Evolutionary conservation across 176 grass and related monocot species (phyloP).

Genomic region (Saccharum officinarum): DNA sequence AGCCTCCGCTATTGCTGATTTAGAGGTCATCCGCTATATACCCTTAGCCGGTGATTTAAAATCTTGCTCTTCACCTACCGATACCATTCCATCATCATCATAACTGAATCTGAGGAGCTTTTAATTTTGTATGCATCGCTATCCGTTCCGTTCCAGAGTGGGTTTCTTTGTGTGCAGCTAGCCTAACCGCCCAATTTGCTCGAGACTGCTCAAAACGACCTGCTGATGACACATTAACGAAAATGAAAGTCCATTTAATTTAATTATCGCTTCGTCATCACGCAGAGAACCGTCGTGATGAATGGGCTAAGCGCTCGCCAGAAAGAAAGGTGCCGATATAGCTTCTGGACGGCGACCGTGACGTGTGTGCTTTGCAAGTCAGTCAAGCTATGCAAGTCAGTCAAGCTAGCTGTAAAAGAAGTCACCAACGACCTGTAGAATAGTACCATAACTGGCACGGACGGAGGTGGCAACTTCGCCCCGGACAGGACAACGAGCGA

Average conservation of each 20-base stretch:
- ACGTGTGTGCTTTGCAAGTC: not conserved
- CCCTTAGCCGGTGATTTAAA: no score
- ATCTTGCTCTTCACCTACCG: no score
- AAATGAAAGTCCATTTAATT: not conserved
- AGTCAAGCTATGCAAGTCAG: no score
- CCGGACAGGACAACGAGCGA: not conserved
- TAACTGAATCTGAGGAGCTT: not conserved
- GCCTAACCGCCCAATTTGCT: not conserved
- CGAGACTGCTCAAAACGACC: no score
- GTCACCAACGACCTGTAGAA: no score
- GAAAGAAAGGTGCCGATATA: not conserved
- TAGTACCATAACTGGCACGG: no score
- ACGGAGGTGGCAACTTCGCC: not conserved
- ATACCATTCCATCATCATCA: no score
- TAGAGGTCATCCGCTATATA: no score
- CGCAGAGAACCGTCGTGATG: not conserved
- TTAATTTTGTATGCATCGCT: not conserved
- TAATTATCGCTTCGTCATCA: not conserved
- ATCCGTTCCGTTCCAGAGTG: not conserved
- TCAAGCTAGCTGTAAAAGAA: no score
- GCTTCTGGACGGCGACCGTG: not conserved
- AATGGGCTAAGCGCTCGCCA: not conserved
- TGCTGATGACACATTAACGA: not conserved
- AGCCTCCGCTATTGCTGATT: no score
- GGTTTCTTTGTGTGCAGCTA: not conserved